Evolutionary conservation across 495 filamentous ascomycete species (phyloP).

Genomic region (Glarea lozoyensis): DNA sequence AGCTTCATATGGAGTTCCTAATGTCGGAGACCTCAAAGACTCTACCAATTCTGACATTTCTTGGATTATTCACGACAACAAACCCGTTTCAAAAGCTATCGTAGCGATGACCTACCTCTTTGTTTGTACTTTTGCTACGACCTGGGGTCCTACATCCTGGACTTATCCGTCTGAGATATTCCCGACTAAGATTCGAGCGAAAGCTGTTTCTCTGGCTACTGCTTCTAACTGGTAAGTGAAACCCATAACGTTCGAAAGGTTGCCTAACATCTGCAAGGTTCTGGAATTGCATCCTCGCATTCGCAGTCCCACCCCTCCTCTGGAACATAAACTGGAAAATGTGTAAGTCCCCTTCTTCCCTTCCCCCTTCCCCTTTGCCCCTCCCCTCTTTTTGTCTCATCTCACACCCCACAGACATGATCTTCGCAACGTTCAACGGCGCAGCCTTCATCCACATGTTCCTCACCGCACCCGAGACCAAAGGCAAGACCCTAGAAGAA

Average conservation of each 20-base stretch:
- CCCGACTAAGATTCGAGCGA: slow-evolving; percentile 55
- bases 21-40: slow-evolving; percentile 29
- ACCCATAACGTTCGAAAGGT: no score
- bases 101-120: slow-evolving; percentile 59
- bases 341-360: slow-evolving; percentile 7
- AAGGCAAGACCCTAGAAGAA: slow-evolving; percentile 26
- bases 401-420: slow-evolving; percentile 20
- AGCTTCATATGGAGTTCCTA: slow-evolving; percentile 45
- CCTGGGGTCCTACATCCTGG: slow-evolving; percentile 54
- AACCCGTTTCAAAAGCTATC: slow-evolving; percentile 40
- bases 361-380: slow-evolving; percentile 11
- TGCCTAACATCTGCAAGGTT: no score
- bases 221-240: slow-evolving; percentile 64
- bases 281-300: slow-evolving; percentile 51
- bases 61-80: slow-evolving; percentile 46
- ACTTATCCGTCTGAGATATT: slow-evolving; percentile 61
- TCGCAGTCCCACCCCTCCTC: slow-evolving; percentile 44
- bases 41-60: slow-evolving; percentile 37
- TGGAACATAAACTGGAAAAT: slow-evolving; percentile 19
- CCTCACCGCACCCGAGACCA: slow-evolving; percentile 36
- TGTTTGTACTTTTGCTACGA: slow-evolving; percentile 52
- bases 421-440: slow-evolving; percentile 40
- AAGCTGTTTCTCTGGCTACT: slow-evolving; percentile 55
- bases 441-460: slow-evolving; percentile 53
- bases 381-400: slow-evolving; percentile 19